Percentiles rank a stretch among this genome's conserved stretches.
Conservation (phyloP, 306 rosid species). For the Inga laurina region DNA sequence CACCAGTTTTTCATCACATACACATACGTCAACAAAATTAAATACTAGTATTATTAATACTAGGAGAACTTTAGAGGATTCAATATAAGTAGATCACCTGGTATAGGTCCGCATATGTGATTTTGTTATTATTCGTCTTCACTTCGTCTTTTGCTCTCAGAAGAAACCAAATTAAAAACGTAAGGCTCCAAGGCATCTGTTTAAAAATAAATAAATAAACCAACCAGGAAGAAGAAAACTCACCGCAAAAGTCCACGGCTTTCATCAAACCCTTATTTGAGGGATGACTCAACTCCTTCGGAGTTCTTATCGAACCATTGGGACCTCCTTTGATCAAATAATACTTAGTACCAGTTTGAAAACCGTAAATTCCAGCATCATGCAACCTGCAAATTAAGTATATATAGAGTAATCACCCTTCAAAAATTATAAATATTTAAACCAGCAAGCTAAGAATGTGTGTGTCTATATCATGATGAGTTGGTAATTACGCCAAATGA, state of each 20-base stretch:
- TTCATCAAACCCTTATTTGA: slow-evolving; percentile 56
- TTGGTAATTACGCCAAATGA: slow-evolving; percentile 68
- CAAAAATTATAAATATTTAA: neutral
- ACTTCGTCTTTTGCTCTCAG: slow-evolving; percentile 65
- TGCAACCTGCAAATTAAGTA: slow-evolving; percentile 60
- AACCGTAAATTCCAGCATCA: slow-evolving; percentile 78
- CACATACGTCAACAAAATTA: neutral
- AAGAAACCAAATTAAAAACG: slow-evolving; percentile 17
- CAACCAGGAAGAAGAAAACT: neutral
- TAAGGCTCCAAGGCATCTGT: neutral
- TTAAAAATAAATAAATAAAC: neutral
- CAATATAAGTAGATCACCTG: slow-evolving; percentile 50
- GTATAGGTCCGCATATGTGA: slow-evolving; percentile 79
- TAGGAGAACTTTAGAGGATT: slow-evolving; percentile 7
- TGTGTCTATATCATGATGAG: neutral
- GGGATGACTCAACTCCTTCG: slow-evolving; percentile 34
- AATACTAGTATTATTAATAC: neutral
- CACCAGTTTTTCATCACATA: too few species aligned
- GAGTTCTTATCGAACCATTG: slow-evolving; percentile 70
- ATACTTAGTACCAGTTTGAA: neutral
- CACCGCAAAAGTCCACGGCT: slow-evolving; percentile 70
- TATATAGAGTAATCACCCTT: neutral
- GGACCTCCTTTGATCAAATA: slow-evolving; percentile 47
- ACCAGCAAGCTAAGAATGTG: neutral
- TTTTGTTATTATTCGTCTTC: slow-evolving; percentile 51